Evolutionary conservation across 1,284 basidiomycete species (phyloP), one percentile per base, ranked within the genome.

Genomic region (Boletellus deceptivus): DNA sequence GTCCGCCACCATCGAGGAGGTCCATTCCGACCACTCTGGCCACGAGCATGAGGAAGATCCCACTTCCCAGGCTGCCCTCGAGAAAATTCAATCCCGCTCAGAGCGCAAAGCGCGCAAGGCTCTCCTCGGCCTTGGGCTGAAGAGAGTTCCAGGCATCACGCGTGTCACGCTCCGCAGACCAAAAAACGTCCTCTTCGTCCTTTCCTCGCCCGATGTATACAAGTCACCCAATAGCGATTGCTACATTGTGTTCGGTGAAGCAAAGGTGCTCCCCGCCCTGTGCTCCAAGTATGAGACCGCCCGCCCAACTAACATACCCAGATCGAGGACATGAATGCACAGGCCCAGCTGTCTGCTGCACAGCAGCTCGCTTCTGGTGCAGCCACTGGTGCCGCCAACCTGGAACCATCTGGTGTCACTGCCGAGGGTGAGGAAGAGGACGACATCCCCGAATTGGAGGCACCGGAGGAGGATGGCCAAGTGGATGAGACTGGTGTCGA

Each of bases 191-290:
- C 84, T 99, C 55, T 91, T 98, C 71, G 95, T 98, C 57, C 84
- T 99, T 63, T 83, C 91, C 55, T 79, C 89, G 53, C 96, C 97
- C 48, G 96, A 99, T 62, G 96, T 99, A 48, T 99, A 93, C 87
- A 98, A 98, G 80, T 94, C 93, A 47, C 86, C 91, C 46, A 92
- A 91, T 75, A 94, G 92, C 65, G 97, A 99, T 74, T 93, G 90
- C 74, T 98, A 99, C 82, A 93, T 99, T 70, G 93, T 99, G 59
- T 99, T 98, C 64, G 96, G 96, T 62, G 96, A 99, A 79, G 94
- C 93, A 60, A 97, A 95, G 83, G 86, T 88, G 13, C 27, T 48
- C 31, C 50, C 35, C 55, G 40, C 54, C 58, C 48, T 55, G 20
- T 48, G 22, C 54, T 54, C 50, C 48, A 36, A 45, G 18, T 31